A percentile compares a stretch with the other conserved stretches of the same genome.
phyloP scores from a whole-genome alignment of 2,329 filamentous ascomycete species.

The Colletotrichum sp. region DNA sequence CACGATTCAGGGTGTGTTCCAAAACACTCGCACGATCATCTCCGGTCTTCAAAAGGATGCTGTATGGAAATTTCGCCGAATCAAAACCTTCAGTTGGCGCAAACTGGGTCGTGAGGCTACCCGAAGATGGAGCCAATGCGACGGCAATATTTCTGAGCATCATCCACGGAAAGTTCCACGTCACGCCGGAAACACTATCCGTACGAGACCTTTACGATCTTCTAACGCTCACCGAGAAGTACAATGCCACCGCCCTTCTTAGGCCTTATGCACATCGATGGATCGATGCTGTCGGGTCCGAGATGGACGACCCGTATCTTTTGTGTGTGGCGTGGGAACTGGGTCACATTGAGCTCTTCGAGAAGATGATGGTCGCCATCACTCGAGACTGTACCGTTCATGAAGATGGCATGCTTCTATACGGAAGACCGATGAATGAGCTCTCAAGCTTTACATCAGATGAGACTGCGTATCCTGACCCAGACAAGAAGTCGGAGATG shows the following conservation, averaged over 20 bases:
- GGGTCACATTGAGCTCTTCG: background rate
- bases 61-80: constrained; percentile 31
- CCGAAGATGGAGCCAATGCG: constrained; percentile 32
- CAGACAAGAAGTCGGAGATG: background rate
- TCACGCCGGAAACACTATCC: background rate
- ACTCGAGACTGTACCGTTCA: background rate
- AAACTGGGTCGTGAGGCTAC: constrained; percentile 32
- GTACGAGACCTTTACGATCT: background rate
- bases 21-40: constrained; percentile 29
- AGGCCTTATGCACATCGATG: background rate
- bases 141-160: constrained; percentile 34
- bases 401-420: background rate
- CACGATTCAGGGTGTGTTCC: constrained; percentile 28
- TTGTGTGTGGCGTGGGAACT: background rate
- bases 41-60: constrained; percentile 32
- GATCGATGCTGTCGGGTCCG: background rate
- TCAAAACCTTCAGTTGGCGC: background rate
- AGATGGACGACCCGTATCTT: background rate
- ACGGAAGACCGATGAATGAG: background rate
- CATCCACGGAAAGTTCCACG: constrained; percentile 26
- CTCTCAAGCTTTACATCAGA: background rate
- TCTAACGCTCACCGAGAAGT: background rate
- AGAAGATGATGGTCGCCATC: background rate
- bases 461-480: background rate
- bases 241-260: background rate